Conservation (phyloP, 345 rosid genomes). For the Carallia pectinifolia region DNA sequence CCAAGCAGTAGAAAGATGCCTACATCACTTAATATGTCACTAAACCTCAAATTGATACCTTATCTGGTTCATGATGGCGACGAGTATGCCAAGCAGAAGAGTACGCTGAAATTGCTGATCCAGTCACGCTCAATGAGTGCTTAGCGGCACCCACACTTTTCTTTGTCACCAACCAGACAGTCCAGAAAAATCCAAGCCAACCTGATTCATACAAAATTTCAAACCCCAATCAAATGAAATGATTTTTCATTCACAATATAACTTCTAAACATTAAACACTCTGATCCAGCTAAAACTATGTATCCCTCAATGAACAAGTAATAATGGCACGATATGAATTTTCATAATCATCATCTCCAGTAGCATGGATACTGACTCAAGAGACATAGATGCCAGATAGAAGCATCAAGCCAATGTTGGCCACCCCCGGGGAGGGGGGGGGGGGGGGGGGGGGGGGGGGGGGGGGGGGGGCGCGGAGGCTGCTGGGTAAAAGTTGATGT, state of each 20-base stretch:
- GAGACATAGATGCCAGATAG: no score
- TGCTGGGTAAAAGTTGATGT: no score
- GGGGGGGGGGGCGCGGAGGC: no score
- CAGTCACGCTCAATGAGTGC: slow-evolving; percentile 52
- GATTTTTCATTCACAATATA: no score
- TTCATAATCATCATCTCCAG: no score
- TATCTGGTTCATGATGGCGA: slow-evolving; percentile 19
- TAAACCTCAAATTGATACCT: slow-evolving; percentile 22
- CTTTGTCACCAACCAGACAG: slow-evolving; percentile 63
- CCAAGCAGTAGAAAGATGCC: not conserved
- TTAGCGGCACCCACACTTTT: slow-evolving; percentile 58
- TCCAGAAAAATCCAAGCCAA: slow-evolving; percentile 83
- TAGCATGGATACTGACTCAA: no score
- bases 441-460: no score
- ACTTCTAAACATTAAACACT: not conserved
- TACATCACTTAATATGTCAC: not conserved
- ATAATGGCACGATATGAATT: no score
- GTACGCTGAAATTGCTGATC: slow-evolving; percentile 59
- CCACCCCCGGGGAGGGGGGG: no score
- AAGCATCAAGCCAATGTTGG: no score
- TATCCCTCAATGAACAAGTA: no score
- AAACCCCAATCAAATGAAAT: not conserved
- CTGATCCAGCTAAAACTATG: no score
- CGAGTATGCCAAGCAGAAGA: slow-evolving; percentile 30
- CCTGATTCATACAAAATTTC: slow-evolving; percentile 46